Conservation (phyloP, 169 alveolate genomes). For the Eimeria acervulina region DNA sequence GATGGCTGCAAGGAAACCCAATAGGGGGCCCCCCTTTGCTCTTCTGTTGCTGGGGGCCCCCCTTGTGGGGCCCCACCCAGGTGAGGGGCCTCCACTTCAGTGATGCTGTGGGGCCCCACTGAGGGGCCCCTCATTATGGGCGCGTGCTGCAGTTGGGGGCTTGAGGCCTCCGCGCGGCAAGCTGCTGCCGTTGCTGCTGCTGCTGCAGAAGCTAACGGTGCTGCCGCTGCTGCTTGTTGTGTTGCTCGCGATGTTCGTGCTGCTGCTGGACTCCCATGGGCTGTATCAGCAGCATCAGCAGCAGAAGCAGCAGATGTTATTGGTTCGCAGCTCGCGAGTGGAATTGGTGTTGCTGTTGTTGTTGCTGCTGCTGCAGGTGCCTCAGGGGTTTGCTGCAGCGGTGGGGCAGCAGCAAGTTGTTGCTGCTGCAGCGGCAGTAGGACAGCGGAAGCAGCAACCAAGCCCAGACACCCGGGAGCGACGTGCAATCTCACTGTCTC, state of each 20-base stretch:
- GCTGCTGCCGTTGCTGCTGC: neutral
- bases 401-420: neutral
- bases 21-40: neutral
- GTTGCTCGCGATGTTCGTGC: neutral
- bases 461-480: neutral
- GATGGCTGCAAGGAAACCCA: no score
- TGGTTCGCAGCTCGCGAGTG: neutral
- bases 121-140: neutral
- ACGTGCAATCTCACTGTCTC: neutral
- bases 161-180: no score
- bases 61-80: neutral
- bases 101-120: neutral
- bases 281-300: neutral
- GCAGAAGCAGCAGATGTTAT: neutral
- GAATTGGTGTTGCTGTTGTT: neutral
- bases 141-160: no score
- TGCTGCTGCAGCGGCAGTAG: constrained; percentile 47
- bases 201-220: neutral
- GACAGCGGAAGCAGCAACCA: constrained; percentile 9
- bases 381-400: neutral
- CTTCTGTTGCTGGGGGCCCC: neutral
- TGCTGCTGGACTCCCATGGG: neutral
- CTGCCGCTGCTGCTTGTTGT: neutral
- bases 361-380: neutral
- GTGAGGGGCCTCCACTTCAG: neutral